Conservation (phyloP, 2,329 filamentous ascomycete genomes). For the Aureobasidium lini region DNA sequence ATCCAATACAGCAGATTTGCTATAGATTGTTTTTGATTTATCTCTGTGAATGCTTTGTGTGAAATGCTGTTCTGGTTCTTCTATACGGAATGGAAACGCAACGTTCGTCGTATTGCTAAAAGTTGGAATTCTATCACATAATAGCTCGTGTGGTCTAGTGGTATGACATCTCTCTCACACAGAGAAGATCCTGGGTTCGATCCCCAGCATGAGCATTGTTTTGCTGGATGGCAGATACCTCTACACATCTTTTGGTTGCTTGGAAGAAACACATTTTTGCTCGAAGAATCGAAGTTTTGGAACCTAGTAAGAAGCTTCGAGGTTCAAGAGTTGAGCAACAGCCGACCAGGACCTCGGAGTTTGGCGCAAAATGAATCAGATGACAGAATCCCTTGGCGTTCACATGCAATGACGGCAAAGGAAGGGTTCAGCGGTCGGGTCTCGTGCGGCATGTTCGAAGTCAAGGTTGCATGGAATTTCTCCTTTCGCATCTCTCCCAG, state of each 20-base stretch:
- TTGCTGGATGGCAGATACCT: not conserved
- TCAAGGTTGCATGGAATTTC: not conserved
- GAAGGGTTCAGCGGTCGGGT: not conserved
- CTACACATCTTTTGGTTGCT: too few species aligned
- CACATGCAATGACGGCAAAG: conserved; percentile 11
- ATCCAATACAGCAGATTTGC: too few species aligned
- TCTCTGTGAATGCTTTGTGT: too few species aligned
- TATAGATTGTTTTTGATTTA: too few species aligned
- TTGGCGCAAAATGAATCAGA: not conserved
- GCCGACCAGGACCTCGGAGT: not conserved
- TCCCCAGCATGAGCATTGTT: conserved; percentile 18
- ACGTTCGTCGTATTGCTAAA: too few species aligned
- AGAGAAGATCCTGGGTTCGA: conserved; percentile 26
- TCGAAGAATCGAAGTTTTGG: not conserved
- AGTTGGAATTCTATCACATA: too few species aligned
- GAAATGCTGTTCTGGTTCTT: too few species aligned
- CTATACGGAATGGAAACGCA: too few species aligned
- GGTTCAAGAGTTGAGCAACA: too few species aligned
- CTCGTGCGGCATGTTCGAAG: conserved; percentile 4
- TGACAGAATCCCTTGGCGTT: not conserved
- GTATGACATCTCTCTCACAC: conserved; percentile 26
- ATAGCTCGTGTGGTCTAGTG: conserved; percentile 21
- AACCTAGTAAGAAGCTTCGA: too few species aligned
- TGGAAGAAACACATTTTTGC: not conserved
- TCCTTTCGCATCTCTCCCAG: not conserved